phyloP scores from a whole-genome alignment of 352 stramenopile genomes.

The Pythium brachiatum region DNA sequence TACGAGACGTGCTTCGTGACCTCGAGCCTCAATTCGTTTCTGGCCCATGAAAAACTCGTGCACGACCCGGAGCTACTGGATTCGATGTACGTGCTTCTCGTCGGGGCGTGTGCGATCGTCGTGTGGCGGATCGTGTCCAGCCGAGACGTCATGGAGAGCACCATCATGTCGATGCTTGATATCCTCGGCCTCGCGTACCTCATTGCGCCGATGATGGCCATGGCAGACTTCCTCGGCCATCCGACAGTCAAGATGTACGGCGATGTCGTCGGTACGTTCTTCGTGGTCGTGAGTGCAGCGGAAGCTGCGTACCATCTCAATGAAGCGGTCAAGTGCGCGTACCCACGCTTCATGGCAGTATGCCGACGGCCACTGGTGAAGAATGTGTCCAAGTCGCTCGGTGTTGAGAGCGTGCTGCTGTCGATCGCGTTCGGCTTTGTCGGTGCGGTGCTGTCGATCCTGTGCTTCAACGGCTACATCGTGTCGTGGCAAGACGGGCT shows the following conservation, averaged over 20 bases:
- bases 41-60: constrained; percentile 38
- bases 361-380: constrained; percentile 11
- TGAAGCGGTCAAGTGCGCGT: constrained; percentile 3
- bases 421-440: constrained; percentile 34
- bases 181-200: constrained; percentile 53
- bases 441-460: constrained; percentile 13
- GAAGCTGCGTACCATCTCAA: constrained; percentile 18
- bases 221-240: constrained; percentile 52
- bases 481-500: constrained; percentile 11
- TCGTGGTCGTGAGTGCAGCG: constrained; percentile 27
- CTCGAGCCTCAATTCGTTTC: constrained; percentile 59
- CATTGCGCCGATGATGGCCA: constrained; percentile 62
- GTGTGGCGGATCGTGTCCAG: constrained; percentile 56
- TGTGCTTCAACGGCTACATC: constrained; percentile 18
- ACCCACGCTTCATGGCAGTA: neutral
- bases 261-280: constrained; percentile 47
- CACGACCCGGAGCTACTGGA: constrained; percentile 49
- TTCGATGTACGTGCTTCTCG: constrained; percentile 55
- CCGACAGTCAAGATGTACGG: constrained; percentile 31
- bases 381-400: constrained; percentile 14
- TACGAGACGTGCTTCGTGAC: constrained; percentile 52
- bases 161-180: constrained; percentile 52
- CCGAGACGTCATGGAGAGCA: constrained; percentile 52
- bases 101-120: constrained; percentile 45
- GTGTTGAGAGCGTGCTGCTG: constrained; percentile 30